Evolutionary conservation across 1,284 basidiomycete genomes (phyloP).

Genomic region (Sanguinoderma infundibulare): DNA sequence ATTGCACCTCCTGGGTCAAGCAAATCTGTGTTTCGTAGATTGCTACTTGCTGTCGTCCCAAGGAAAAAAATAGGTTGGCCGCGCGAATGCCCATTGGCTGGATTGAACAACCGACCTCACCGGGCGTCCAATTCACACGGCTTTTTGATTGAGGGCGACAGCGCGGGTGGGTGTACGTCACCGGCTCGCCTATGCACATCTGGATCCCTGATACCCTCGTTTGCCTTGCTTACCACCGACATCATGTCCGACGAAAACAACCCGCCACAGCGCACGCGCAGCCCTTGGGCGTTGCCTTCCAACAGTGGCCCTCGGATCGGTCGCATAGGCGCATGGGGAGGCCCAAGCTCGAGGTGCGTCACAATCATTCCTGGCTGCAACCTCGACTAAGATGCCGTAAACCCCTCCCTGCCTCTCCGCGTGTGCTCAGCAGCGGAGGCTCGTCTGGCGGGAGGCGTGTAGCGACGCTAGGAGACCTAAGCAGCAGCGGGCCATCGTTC

Average conservation of each 20-base stretch:
- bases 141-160: no score
- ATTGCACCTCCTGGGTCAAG: no score
- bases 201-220: no score
- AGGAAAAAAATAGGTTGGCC: no score
- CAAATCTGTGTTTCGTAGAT: no score
- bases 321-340: slow-evolving; percentile 32
- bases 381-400: no score
- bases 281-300: slow-evolving; percentile 52
- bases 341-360: slow-evolving; percentile 28
- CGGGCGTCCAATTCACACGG: no score
- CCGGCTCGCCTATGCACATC: no score
- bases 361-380: no score
- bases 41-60: no score
- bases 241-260: slow-evolving; percentile 27
- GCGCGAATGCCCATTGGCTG: slow-evolving; percentile 26
- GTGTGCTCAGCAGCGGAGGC: slow-evolving; percentile 9
- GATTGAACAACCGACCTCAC: slow-evolving; percentile 27
- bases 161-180: no score
- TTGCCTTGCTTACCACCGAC: not conserved
- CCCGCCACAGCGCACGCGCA: slow-evolving; percentile 23
- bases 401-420: no score
- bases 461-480: slow-evolving; percentile 31
- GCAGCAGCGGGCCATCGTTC: slow-evolving; percentile 19
- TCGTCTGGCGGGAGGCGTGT: slow-evolving; percentile 25
- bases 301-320: slow-evolving; percentile 32